phyloP scores from a whole-genome alignment of 2,329 filamentous ascomycete species.

The Emergomyces orientalis region DNA sequence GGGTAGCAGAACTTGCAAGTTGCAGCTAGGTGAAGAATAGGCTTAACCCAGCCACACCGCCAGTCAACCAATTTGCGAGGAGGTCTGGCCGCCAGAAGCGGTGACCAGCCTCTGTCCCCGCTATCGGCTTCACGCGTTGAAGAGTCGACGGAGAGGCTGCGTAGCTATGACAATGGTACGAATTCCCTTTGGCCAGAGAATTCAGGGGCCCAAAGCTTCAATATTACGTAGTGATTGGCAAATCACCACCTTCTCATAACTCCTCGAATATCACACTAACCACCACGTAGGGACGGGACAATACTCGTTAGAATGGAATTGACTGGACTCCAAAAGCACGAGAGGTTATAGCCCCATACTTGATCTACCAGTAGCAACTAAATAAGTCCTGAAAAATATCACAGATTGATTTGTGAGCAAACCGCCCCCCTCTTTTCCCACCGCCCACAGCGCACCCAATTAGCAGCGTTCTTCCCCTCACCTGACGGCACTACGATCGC shows the following conservation, averaged over 20 bases:
- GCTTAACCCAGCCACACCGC: constrained; percentile 7
- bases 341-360: no score
- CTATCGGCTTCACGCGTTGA: neutral
- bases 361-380: no score
- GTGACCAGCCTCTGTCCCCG: neutral
- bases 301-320: neutral
- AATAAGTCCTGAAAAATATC: neutral
- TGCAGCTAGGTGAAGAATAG: neutral
- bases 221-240: neutral
- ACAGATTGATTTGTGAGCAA: neutral
- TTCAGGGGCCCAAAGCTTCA: neutral
- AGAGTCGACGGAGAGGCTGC: neutral
- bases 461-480: neutral
- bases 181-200: neutral
- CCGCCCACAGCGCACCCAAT: neutral
- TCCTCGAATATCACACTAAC: no score
- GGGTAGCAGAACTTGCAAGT: neutral
- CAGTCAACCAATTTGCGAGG: neutral
- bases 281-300: no score
- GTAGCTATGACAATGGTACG: neutral
- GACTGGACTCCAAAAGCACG: neutral
- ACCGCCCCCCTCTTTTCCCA: neutral
- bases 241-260: no score
- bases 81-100: neutral
- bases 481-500: neutral